A percentile compares a stretch with the other conserved stretches of the same genome.
Conservation (phyloP, 75 land plant genomes). For the Chamaecyparis obtusa region DNA sequence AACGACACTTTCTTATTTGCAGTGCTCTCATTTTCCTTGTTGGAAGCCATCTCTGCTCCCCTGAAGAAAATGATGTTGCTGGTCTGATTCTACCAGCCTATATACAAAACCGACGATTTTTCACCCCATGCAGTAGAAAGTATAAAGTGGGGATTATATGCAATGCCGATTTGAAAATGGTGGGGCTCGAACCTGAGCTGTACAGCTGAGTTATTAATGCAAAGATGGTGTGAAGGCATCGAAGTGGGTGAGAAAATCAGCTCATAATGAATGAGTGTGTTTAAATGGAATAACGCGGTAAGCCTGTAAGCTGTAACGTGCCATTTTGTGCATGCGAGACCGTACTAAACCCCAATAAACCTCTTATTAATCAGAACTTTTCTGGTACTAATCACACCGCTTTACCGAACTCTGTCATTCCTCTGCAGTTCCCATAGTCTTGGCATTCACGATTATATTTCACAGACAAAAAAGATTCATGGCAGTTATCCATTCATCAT, state of each 20-base stretch:
- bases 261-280: not conserved
- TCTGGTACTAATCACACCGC: too few relatives aligned
- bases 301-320: not conserved
- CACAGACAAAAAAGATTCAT: too few relatives aligned
- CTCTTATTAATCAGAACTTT: too few relatives aligned
- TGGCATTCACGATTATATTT: too few relatives aligned
- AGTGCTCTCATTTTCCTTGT: not conserved
- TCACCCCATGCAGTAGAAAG: not conserved
- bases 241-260: not conserved
- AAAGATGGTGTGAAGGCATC: not conserved
- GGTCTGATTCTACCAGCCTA: not conserved
- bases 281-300: not conserved
- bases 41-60: slow-evolving; percentile 12
- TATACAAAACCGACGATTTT: too few relatives aligned
- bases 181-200: not conserved
- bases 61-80: not conserved
- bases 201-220: not conserved
- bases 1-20: slow-evolving; percentile 53
- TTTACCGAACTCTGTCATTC: too few relatives aligned
- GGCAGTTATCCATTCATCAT: too few relatives aligned
- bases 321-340: not conserved
- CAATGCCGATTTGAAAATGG: not conserved
- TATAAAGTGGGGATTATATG: not conserved
- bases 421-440: too few relatives aligned
- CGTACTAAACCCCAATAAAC: not conserved